Evolutionary conservation across 352 stramenopile genomes (phyloP).

Genomic region (Phytophthora ohioensis): DNA sequence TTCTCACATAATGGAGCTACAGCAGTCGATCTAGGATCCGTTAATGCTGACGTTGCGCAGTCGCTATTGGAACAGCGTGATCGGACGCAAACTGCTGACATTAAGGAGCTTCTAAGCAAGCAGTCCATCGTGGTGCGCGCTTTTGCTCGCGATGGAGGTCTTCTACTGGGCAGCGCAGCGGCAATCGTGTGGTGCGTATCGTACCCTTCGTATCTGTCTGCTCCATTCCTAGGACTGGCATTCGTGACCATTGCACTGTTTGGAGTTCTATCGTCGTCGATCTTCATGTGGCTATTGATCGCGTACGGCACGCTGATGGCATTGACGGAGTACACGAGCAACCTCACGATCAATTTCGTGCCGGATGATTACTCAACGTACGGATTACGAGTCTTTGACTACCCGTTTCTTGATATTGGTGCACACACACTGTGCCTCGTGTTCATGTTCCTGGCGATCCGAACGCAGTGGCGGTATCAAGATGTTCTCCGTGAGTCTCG

Average conservation of each 20-base stretch:
- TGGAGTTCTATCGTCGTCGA: conserved; percentile 54
- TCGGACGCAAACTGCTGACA: conserved; percentile 39
- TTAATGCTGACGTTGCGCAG: conserved; percentile 39
- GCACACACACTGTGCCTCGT: conserved; percentile 80
- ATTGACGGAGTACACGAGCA: conserved; percentile 70
- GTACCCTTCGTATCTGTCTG: conserved; percentile 83
- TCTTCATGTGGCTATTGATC: conserved; percentile 75
- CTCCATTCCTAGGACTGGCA: conserved; percentile 67
- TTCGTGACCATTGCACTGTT: conserved; percentile 79
- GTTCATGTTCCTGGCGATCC: conserved; percentile 84
- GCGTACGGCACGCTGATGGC: conserved; percentile 64
- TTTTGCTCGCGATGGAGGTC: conserved; percentile 74
- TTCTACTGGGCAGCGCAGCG: conserved; percentile 70
- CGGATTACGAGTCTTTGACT: conserved; percentile 75
- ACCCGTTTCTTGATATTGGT: conserved; percentile 77
- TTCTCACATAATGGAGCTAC: conserved; percentile 25
- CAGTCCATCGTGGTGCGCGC: conserved; percentile 72
- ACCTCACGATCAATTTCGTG: conserved; percentile 68
- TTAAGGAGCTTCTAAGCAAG: conserved; percentile 63
- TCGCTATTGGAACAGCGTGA: conserved; percentile 42
- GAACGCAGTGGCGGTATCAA: conserved; percentile 79
- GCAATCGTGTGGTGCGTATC: conserved; percentile 83
- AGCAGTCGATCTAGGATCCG: conserved; percentile 38
- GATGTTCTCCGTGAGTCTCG: conserved; percentile 61
- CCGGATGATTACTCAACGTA: conserved; percentile 60